Evolutionary conservation across 345 rosid species (phyloP).

Genomic region (Ricinus communis): DNA sequence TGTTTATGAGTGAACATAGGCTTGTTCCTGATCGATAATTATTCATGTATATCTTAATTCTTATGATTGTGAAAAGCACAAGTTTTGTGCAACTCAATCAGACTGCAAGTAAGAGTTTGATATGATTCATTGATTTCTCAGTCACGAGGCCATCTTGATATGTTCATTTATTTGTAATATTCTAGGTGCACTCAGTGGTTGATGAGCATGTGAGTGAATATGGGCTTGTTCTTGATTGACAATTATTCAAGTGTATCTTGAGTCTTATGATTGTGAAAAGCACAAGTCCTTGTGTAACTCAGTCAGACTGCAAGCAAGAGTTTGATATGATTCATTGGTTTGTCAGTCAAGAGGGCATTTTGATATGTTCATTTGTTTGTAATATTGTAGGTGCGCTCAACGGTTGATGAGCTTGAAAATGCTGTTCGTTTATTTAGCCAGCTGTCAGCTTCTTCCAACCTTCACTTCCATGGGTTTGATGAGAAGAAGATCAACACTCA

Average conservation of each 20-base stretch:
- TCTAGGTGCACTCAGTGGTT: constrained; percentile 86
- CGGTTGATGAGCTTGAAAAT: constrained; percentile 92
- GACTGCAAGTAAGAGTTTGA: constrained; percentile 6
- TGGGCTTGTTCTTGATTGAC: too few relatives aligned
- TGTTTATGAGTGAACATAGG: neutral
- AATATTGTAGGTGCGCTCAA: constrained; percentile 72
- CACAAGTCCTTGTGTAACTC: neutral
- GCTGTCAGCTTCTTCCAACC: constrained; percentile 88
- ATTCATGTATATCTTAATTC: neutral
- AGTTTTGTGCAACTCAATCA: neutral
- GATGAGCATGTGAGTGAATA: constrained; percentile 89
- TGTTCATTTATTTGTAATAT: constrained; percentile 17
- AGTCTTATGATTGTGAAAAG: neutral
- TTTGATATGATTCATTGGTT: constrained; percentile 2
- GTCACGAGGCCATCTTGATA: neutral
- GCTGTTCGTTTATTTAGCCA: constrained; percentile 89
- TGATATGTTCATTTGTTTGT: constrained; percentile 13
- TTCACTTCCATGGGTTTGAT: constrained; percentile 91
- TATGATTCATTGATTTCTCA: neutral
- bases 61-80: neutral
- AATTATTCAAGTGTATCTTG: neutral
- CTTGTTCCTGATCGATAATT: neutral
- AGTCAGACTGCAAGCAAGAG: constrained; percentile 1
- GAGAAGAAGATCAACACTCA: constrained; percentile 96
- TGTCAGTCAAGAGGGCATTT: neutral